phyloP scores from a whole-genome alignment of 2,329 filamentous ascomycete species.

The Sporothrix pseudoabietina region DNA sequence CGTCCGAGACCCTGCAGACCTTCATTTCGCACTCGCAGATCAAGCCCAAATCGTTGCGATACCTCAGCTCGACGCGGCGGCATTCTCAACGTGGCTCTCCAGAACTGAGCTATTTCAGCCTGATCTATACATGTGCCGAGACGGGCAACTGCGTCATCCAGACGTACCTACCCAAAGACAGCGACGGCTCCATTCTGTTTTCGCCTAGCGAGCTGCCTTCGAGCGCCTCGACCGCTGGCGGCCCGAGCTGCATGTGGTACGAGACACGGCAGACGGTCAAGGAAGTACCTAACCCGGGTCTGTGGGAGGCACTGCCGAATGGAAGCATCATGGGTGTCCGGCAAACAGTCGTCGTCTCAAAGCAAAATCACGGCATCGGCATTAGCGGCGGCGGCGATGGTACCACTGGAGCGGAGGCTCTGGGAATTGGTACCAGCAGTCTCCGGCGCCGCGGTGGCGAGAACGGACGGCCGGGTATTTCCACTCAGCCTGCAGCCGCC shows the following conservation, averaged over 20 bases:
- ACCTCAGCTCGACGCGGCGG: constrained; percentile 57
- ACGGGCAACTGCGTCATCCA: constrained; percentile 66
- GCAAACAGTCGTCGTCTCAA: constrained; percentile 36
- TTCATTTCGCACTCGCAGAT: constrained; percentile 60
- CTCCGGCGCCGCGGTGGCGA: constrained; percentile 23
- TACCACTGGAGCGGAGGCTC: neutral
- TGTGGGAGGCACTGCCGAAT: constrained; percentile 64
- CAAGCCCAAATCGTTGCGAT: constrained; percentile 60
- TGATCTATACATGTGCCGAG: constrained; percentile 63
- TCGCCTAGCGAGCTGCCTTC: constrained; percentile 51
- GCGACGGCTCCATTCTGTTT: constrained; percentile 61
- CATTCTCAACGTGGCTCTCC: constrained; percentile 57
- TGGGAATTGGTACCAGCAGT: constrained; percentile 33
- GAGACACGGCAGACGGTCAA: constrained; percentile 55
- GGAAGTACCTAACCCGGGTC: constrained; percentile 62
- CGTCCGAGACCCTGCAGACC: constrained; percentile 60
- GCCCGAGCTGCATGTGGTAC: constrained; percentile 54
- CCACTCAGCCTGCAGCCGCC: neutral
- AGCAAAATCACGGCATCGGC: neutral
- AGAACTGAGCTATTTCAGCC: constrained; percentile 63
- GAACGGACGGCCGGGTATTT: neutral
- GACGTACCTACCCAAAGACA: constrained; percentile 59
- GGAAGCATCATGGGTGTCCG: constrained; percentile 67
- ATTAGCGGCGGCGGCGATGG: neutral
- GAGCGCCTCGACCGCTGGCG: constrained; percentile 37